Percentiles rank a stretch among this genome's conserved stretches.
Evolutionary conservation across 441 rosid genomes (phyloP).

Genomic region (Eugenia klotzschiana): DNA sequence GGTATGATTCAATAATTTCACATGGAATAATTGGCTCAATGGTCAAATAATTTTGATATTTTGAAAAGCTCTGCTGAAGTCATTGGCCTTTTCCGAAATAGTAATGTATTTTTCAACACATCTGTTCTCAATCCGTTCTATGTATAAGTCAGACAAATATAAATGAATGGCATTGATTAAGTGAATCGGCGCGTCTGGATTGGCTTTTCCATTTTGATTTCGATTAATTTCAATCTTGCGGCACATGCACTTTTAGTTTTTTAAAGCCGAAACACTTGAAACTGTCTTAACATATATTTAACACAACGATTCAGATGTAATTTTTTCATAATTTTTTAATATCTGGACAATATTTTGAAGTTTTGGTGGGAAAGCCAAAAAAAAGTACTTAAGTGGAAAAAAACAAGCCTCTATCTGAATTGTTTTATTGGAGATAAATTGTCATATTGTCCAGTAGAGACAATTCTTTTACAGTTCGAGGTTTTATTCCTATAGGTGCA

Average conservation of each 20-base stretch:
- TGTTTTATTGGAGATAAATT: background rate
- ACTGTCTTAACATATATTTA: background rate
- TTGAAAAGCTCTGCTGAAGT: background rate
- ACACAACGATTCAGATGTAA: background rate
- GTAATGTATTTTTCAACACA: background rate
- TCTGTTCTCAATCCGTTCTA: background rate
- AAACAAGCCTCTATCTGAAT: background rate
- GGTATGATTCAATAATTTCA: background rate
- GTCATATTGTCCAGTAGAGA: background rate
- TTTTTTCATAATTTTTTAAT: background rate
- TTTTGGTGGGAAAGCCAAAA: background rate
- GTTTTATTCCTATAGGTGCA: constrained; percentile 39
- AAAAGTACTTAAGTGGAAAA: background rate
- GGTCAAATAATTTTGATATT: background rate
- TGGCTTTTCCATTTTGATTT: background rate
- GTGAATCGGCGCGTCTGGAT: background rate
- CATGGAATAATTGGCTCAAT: background rate
- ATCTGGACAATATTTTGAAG: background rate
- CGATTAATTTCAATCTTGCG: background rate
- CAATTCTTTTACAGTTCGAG: background rate
- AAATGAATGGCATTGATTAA: background rate
- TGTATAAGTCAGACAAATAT: background rate
- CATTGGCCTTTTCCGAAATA: background rate
- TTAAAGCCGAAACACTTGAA: background rate
- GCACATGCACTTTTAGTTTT: background rate